Evolutionary conservation across 2,329 filamentous ascomycete genomes (phyloP).

Genomic region (Parascedosporium putredinis): DNA sequence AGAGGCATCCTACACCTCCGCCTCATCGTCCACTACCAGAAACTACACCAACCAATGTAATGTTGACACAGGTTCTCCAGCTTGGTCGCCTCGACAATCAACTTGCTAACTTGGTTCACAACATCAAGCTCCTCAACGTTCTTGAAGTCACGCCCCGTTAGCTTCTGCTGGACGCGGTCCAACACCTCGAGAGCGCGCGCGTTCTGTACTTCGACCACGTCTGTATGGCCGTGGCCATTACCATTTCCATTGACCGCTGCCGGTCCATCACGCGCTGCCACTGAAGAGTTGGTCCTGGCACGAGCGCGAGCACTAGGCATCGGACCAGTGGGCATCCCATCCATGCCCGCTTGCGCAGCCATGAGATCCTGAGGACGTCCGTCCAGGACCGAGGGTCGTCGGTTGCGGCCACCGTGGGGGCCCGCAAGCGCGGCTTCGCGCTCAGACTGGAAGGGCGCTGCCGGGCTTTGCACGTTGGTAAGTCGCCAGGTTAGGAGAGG

Average conservation of each 20-base stretch:
- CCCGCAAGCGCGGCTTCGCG: slow-evolving; percentile 43
- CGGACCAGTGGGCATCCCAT: slow-evolving; percentile 31
- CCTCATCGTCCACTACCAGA: slow-evolving; percentile 71
- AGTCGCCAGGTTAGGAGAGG: slow-evolving; percentile 97
- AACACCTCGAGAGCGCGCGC: slow-evolving; percentile 86
- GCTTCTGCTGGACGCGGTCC: slow-evolving; percentile 84
- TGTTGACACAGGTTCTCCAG: slow-evolving; percentile 97
- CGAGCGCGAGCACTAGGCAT: slow-evolving; percentile 39
- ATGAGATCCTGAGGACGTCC: slow-evolving; percentile 49
- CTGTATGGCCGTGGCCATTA: slow-evolving; percentile 24
- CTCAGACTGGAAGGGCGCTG: slow-evolving; percentile 56
- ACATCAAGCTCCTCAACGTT: slow-evolving; percentile 73
- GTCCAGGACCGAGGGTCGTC: slow-evolving; percentile 59
- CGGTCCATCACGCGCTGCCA: slow-evolving; percentile 19
- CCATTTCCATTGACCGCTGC: slow-evolving; percentile 24
- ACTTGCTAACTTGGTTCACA: slow-evolving; percentile 81
- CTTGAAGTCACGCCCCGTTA: slow-evolving; percentile 90
- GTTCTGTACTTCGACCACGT: slow-evolving; percentile 73
- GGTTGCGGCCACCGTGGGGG: slow-evolving; percentile 38
- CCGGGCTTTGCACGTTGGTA: slow-evolving; percentile 50
- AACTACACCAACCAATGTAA: slow-evolving; percentile 98
- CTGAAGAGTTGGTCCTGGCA: slow-evolving; percentile 50
- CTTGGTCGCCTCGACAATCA: slow-evolving; percentile 91
- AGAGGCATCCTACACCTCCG: too few species aligned
- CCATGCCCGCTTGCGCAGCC: slow-evolving; percentile 27